Percentiles rank a stretch among this genome's conserved stretches.
Conservation (phyloP, 2,329 filamentous ascomycete species). For the Neofusicoccum parvum region DNA sequence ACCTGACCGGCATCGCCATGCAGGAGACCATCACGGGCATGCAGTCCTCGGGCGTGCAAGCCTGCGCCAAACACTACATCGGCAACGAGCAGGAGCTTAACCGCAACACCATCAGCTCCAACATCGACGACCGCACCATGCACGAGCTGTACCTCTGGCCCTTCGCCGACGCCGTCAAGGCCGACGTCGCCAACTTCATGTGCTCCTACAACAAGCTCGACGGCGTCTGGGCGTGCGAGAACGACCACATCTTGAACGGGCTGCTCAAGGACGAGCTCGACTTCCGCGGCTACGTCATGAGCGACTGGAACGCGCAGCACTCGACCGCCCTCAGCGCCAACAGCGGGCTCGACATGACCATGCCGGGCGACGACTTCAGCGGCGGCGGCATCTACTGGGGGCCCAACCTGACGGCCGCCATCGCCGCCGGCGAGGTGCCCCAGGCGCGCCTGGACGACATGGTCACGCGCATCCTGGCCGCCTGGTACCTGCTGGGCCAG, state of each 20-base stretch:
- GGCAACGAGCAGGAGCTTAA: slow-evolving; percentile 63
- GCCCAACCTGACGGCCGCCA: slow-evolving; percentile 53
- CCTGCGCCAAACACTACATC: slow-evolving; percentile 57
- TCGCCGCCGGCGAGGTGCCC: slow-evolving; percentile 50
- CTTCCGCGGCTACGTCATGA: slow-evolving; percentile 51
- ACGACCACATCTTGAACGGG: slow-evolving; percentile 51
- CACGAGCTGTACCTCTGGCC: slow-evolving; percentile 69
- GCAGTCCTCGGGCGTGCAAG: slow-evolving; percentile 46
- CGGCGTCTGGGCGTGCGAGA: slow-evolving; percentile 54
- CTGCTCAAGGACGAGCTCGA: slow-evolving; percentile 56
- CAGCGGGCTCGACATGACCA: slow-evolving; percentile 57
- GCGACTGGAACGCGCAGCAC: slow-evolving; percentile 52
- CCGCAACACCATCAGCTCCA: slow-evolving; percentile 59
- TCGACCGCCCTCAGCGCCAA: slow-evolving; percentile 48
- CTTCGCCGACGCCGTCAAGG: slow-evolving; percentile 62
- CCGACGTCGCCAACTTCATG: slow-evolving; percentile 63
- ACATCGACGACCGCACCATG: slow-evolving; percentile 66
- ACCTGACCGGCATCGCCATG: slow-evolving; percentile 46
- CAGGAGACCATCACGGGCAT: slow-evolving; percentile 43
- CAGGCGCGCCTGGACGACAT: slow-evolving; percentile 46
- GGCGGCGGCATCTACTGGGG: slow-evolving; percentile 58
- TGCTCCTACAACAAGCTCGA: slow-evolving; percentile 53
- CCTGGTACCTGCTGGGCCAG: slow-evolving; percentile 54
- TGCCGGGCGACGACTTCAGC: slow-evolving; percentile 51
- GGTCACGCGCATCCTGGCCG: slow-evolving; percentile 48